Evolutionary conservation across 106 monocot species (phyloP), one percentile per base, ranked within the genome.

Genomic region (Dendrobium nobile): DNA sequence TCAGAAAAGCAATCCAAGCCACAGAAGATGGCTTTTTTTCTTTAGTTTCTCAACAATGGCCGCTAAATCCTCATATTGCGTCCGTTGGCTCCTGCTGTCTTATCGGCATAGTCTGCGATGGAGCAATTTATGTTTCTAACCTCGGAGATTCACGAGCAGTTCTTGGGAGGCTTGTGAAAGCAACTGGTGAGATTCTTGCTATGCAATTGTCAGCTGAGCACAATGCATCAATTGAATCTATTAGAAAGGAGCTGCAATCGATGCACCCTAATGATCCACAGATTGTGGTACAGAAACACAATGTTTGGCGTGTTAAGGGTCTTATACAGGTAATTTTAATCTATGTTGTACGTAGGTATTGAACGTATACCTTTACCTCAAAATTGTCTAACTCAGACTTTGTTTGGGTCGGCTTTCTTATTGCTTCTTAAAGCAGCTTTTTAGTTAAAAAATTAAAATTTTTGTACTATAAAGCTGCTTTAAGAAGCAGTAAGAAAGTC

Each of bases 301-400:
- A 85, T 73, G 81, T 85, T 18, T 85, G 85, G 85, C 85, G 85
- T 20, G 85, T 85, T 19, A 85, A 85, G 85, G 85, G 85, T 68
- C 26, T 85, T 17, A 85, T 85, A 20, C 85, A 85, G 85, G 85
- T 85, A 85, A 28, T 72, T 72, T 72, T 72, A 7, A 64, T 64
- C 64, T 22, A 64, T 64, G 64, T 51, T 13, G 13, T 37, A 37
- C 37, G 15, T 6, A 67, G 9, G 22, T 3, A 67, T 27, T 15
- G 26, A 45, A 45, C 1, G 13, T 51, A 15, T 51, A 15, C 2
- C 15, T 51, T 11, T 9, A 7, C 45, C 9, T 45, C 45, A 45
- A 45, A 45, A 45, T 45, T 10, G 2, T 51, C 51, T 51, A 15
- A 51, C 13, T 51, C 0, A 31, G 28, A 1, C 31, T 31, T 31